Evolutionary conservation across 2,329 filamentous ascomycete genomes (phyloP), one percentile per base, ranked within the genome.

Genomic region (Decorospora gaudefroyi): DNA sequence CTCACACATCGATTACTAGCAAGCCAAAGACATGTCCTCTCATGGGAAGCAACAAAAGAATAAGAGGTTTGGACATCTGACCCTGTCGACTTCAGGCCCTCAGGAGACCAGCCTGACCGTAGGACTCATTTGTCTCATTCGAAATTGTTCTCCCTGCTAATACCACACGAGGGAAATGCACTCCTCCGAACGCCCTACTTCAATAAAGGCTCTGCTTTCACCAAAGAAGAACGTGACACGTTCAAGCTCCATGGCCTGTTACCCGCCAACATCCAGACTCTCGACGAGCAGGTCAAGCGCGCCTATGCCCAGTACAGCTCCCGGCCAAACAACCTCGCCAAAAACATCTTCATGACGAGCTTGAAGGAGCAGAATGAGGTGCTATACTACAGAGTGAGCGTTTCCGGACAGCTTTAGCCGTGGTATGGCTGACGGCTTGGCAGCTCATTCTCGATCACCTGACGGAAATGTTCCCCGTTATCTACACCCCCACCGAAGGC

Each of bases 401-500:
- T 10, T 13, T 6, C 11, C 12, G 4, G 8, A 11, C 13, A 5
- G 8, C 17, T 5, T 4, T n/a, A 6, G 5, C 10, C 9, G 31
- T 36, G 15, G 1, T 18, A 45, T 26, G 13, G 34, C 43, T 55
- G 30, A 57, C 15, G 12, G 17, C 15, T 10, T 16, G 9, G 12
- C 15, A 89, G 80, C 77, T 95, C 7, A 77, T 93, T 6, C 79
- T 88, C 64, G 82, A 87, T 4, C 85, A 95, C 59, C 72, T 95
- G 13, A 84, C 87, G 52, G 89, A 95, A 64, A 93, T 95, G 87
- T 91, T 95, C 62, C 83, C 85, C 27, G 76, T 95, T n/a, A 88
- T 95, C 18, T 96, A 95, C 64, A 95, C 90, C 0, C 90, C 90
- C 0, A 95, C 90, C 0, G 90, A 95, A 71, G 89, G 88, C 6